phyloP scores from a whole-genome alignment of 805 yeast species.

The Zygosaccharomyces siamensis region DNA sequence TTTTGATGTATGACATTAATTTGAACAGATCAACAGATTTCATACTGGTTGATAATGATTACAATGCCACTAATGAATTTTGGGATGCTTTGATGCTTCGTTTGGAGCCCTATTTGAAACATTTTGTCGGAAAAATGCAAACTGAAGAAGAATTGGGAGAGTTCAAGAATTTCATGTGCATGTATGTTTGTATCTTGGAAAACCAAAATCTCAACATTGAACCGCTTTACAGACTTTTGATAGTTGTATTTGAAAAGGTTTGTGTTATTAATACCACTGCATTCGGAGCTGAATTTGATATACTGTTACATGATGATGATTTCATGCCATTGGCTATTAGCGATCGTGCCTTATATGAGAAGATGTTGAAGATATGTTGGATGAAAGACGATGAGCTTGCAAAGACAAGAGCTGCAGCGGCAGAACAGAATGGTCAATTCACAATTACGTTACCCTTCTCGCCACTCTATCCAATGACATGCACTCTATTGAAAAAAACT shows the following conservation, averaged over 20 bases:
- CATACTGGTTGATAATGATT: slow-evolving; percentile 56
- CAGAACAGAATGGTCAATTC: slow-evolving; percentile 34
- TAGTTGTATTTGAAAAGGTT: slow-evolving; percentile 54
- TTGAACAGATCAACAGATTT: slow-evolving; percentile 59
- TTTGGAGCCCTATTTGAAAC: slow-evolving; percentile 53
- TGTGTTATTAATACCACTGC: slow-evolving; percentile 50
- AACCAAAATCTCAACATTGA: slow-evolving; percentile 57
- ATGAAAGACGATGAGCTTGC: slow-evolving; percentile 45
- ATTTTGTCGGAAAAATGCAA: slow-evolving; percentile 41
- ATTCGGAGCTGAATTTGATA: slow-evolving; percentile 57
- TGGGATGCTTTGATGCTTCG: slow-evolving; percentile 68
- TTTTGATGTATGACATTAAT: slow-evolving; percentile 69
- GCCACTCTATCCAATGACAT: slow-evolving; percentile 79
- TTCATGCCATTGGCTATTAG: slow-evolving; percentile 80
- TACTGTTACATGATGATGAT: slow-evolving; percentile 69
- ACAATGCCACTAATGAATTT: slow-evolving; percentile 52
- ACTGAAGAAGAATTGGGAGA: slow-evolving; percentile 44
- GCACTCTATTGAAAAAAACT: slow-evolving; percentile 65
- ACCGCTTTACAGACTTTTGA: slow-evolving; percentile 57
- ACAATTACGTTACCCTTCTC: slow-evolving; percentile 81
- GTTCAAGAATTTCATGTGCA: slow-evolving; percentile 61
- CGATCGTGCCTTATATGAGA: slow-evolving; percentile 53
- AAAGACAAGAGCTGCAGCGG: slow-evolving; percentile 9
- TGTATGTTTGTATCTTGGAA: slow-evolving; percentile 71
- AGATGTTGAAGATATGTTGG: slow-evolving; percentile 66